Base-by-base conservation (phyloP, 768 basidiomycete genomes). In the Tephrocybe sp. region DNA sequence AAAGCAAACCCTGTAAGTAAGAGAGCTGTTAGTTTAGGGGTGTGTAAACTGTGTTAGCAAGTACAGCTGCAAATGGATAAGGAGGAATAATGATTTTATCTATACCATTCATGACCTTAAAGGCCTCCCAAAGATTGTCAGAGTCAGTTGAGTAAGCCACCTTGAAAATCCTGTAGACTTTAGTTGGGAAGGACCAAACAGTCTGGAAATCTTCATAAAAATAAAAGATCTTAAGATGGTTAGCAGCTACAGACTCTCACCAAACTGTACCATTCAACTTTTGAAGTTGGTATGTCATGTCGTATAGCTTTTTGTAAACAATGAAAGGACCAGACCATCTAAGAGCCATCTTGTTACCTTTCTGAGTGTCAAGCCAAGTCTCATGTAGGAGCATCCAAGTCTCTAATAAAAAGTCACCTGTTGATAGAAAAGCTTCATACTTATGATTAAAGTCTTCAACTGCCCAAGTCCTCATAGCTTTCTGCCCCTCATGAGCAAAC, bases 381-480 rank as follows among this genome's bases (percentile, higher is more conserved):
- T 71, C 63, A n/a, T 66, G 65, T 0, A 65, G 18, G 14, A 68
- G 58, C 0, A 71, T 69, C 59, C 62, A 69, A 24, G 64, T 66
- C 0, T 69, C 68, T 0, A 49, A 44, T 12, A 63, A 48, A 41
- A 61, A 67, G 10, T 60, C 50, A 3, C 48, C 38, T 28, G 58
- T 56, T 3, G 59, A 52, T 6, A 62, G 53, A 10, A 51, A 32
- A 6, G 41, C 41, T 3, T 38, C 48, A 14, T 59, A 42, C 15
- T 48, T 56, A 17, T 54, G 45, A 6, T 62, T 58, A 39, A 66
- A 60, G 18, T 65, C 52, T 7, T 68, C 60, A 11, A 65, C 59
- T 2, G 59, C 58, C 2, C 51, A 48, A 44, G 53, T 24, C 1
- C 64, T 45, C 1, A 48, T 23, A 10, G 33, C 43, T 3, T 53